Evolutionary conservation across 352 stramenopile species (phyloP).

Genomic region (Pythium diclinum): DNA sequence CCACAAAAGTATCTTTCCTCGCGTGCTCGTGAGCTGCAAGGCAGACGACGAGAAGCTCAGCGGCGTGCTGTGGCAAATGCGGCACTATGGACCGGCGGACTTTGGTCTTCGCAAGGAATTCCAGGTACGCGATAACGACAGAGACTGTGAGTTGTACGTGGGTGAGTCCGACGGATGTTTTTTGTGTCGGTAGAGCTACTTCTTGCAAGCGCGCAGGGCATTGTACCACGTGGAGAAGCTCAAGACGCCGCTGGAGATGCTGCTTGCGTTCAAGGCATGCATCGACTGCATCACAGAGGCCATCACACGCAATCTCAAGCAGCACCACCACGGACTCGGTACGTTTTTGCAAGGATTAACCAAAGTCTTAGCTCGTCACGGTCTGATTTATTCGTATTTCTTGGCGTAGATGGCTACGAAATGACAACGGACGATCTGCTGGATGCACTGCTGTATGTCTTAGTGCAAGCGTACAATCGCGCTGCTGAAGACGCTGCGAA

Average conservation of each 20-base stretch:
- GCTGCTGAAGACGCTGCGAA: conserved; percentile 8
- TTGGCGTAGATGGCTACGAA: conserved; percentile 34
- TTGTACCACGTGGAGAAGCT: conserved; percentile 38
- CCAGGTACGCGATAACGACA: conserved; percentile 33
- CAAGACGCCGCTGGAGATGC: conserved; percentile 73
- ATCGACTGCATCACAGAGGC: conserved; percentile 60
- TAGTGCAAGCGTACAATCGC: conserved; percentile 52
- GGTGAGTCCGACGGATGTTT: conserved; percentile 4
- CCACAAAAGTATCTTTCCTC: conserved; percentile 53
- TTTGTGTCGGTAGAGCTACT: conserved; percentile 33
- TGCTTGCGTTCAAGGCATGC: conserved; percentile 64
- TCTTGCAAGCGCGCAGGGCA: conserved; percentile 36
- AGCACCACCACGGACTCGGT: conserved; percentile 54
- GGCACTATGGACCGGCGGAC: conserved; percentile 57
- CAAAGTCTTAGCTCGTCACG: not conserved
- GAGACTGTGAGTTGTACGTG: not conserved
- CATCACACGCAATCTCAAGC: conserved; percentile 52
- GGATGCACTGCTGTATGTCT: conserved; percentile 67
- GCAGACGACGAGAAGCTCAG: conserved; percentile 47
- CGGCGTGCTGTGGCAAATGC: conserved; percentile 45
- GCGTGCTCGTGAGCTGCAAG: conserved; percentile 42
- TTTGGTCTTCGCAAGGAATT: conserved; percentile 73
- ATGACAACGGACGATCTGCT: conserved; percentile 82
- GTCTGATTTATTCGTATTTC: not conserved
- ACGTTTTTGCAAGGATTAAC: conserved; percentile 1